Base-by-base conservation (phyloP, 495 filamentous ascomycete genomes). In the Aspergillus taichungensis region DNA sequence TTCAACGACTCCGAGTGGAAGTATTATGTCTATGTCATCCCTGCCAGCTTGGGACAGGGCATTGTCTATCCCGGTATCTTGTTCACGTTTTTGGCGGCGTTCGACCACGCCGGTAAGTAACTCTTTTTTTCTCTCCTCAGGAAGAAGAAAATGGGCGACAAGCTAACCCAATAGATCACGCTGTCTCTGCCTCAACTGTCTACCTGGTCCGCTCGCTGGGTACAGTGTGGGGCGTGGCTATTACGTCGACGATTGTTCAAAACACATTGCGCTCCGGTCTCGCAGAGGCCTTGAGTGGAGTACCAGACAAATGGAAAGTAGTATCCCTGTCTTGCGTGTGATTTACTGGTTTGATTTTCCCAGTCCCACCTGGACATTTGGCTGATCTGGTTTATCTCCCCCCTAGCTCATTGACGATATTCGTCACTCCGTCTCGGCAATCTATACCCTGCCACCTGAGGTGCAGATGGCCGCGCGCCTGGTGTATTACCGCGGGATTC, bases 261-360 rank as follows among this genome's bases (percentile, higher is more conserved):
- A 83, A 80, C 42, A 75, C 78, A 55, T 68, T 83, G 50, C 73
- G 66, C 54, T 61, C 73, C 49, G 68, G 71, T 59, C 71, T 84
- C 40, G 68, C 71, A 6, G 62, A 65, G 50, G 78, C 71, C 49
- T 67, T 84, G 66, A 69, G 67, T 64, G 76, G 71, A 65, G 67
- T 81, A 67, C 74, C 78, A 64, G 69, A 82, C 53, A 80, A 80
- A 76, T 73, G 73, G 72, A 80, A 74, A 76, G 79, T 83, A 78
- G 61, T 68, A 56, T 61, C 58, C 63, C 63, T 64, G 51, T 56
- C 43, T 59, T 52, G 40, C 28, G 37, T 14, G 40, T 33, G n/a
- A n/a, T 24, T 8, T 41, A 24, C 18, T 24, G 18, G 18, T 24
- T 24, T 24, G 13, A 12, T 35, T 12, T 6, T 9, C 14, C 11